Evolutionary conservation across 2,329 filamentous ascomycete genomes (phyloP).

Genomic region (Seiridium cupressi): DNA sequence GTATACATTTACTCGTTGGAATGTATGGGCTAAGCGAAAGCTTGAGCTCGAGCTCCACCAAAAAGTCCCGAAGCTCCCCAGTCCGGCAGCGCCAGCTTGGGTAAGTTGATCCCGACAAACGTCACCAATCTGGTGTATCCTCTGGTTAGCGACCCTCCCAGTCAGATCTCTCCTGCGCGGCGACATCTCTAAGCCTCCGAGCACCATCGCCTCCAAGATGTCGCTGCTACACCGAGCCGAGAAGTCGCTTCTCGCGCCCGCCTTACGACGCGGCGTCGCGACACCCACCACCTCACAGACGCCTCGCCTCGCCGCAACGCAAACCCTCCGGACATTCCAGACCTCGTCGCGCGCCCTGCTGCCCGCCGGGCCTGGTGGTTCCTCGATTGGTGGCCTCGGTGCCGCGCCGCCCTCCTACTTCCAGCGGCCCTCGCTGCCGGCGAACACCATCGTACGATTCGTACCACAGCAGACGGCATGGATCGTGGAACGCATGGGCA

Average conservation of each 20-base stretch:
- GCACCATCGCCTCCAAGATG: constrained; percentile 6
- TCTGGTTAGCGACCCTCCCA: neutral
- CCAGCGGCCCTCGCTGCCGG: constrained; percentile 70
- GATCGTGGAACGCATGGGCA: constrained; percentile 99
- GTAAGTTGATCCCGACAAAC: neutral
- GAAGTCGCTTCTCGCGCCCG: constrained; percentile 6
- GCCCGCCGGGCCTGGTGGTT: constrained; percentile 16
- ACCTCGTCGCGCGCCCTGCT: constrained; percentile 5
- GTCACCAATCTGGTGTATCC: neutral
- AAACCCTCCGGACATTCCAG: constrained; percentile 9
- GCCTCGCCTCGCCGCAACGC: neutral
- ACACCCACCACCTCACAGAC: neutral
- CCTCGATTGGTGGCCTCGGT: constrained; percentile 28
- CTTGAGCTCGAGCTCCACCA: neutral
- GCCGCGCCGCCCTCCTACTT: constrained; percentile 72
- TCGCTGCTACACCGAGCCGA: constrained; percentile 12
- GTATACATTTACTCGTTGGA: neutral
- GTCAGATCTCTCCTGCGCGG: neutral
- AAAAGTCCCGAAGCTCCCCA: neutral
- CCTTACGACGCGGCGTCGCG: constrained; percentile 10
- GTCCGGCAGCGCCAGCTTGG: neutral
- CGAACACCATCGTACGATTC: constrained; percentile 93
- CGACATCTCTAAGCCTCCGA: neutral
- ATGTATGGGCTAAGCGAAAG: neutral
- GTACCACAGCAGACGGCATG: constrained; percentile 99